Evolutionary conservation across 805 yeast species (phyloP).

Genomic region (Yarrowia sp.): DNA sequence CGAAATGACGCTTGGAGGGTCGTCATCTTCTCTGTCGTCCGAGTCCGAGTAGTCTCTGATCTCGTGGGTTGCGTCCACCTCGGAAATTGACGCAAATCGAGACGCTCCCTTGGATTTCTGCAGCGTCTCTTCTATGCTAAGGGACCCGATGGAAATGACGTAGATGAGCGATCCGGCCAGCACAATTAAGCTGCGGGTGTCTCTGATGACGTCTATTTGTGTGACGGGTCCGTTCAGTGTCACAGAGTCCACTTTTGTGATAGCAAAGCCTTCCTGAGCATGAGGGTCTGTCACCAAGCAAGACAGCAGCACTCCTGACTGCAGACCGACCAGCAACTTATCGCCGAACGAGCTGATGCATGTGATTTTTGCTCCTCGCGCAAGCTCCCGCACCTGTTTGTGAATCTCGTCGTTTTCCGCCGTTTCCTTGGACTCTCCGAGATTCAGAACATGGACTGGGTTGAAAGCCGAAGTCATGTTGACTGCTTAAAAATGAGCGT

Average conservation of each 20-base stretch:
- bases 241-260: conserved; percentile 29
- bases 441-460: conserved; percentile 17
- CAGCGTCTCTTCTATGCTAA: conserved; percentile 36
- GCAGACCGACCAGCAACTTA: conserved; percentile 34
- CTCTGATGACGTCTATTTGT: conserved; percentile 38
- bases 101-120: conserved; percentile 40
- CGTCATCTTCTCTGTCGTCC: not conserved
- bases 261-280: conserved; percentile 27
- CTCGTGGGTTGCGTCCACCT: conserved; percentile 22
- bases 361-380: conserved; percentile 24
- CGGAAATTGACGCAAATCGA: conserved; percentile 31
- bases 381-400: conserved; percentile 4
- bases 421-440: not conserved
- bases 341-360: conserved; percentile 32
- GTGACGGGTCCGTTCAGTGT: conserved; percentile 34
- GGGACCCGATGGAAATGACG: conserved; percentile 37
- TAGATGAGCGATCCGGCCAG: conserved; percentile 37
- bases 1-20: conserved; percentile 30
- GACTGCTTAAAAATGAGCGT: not conserved
- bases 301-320: conserved; percentile 34
- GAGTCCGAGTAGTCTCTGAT: not conserved
- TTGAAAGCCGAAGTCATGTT: conserved; percentile 17
- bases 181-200: conserved; percentile 37
- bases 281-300: conserved; percentile 32
- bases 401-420: not conserved